A percentile compares a stretch with the other conserved stretches of the same genome.
phyloP scores from a whole-genome alignment of 768 basidiomycete genomes.

The Roridomyces roridus region DNA sequence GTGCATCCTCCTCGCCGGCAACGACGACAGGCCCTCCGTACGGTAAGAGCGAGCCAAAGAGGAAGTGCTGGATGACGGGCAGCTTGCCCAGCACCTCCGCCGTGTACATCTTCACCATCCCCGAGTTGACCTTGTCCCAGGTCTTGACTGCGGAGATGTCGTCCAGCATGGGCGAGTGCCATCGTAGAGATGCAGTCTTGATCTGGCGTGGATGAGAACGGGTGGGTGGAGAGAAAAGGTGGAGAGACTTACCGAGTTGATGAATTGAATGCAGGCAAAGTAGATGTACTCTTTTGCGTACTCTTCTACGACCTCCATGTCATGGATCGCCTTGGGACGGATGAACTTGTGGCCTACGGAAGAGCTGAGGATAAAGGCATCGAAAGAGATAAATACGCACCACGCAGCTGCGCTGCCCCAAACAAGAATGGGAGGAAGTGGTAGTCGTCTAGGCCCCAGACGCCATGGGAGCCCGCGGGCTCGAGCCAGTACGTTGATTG shows the following conservation, averaged over 20 bases:
- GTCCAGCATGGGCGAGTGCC: slow-evolving; percentile 99
- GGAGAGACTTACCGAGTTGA: slow-evolving; percentile 76
- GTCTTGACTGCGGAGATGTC: slow-evolving; percentile 95
- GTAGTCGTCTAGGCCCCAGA: slow-evolving; percentile 97
- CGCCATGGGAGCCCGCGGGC: slow-evolving; percentile 98
- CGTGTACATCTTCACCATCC: slow-evolving; percentile 98
- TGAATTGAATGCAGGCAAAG: slow-evolving; percentile 93
- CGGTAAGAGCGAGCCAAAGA: slow-evolving; percentile 83
- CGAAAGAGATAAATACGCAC: slow-evolving; percentile 33
- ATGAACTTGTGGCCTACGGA: slow-evolving; percentile 84
- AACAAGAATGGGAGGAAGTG: slow-evolving; percentile 94
- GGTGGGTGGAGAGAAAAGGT: neutral
- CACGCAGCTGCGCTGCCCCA: slow-evolving; percentile 80
- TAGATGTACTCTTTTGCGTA: slow-evolving; percentile 96
- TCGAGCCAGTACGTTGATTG: slow-evolving; percentile 98
- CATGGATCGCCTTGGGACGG: slow-evolving; percentile 91
- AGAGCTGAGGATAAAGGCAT: neutral
- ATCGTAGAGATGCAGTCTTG: slow-evolving; percentile 92
- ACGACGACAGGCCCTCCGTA: slow-evolving; percentile 67
- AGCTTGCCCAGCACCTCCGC: slow-evolving; percentile 96
- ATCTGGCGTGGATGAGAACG: slow-evolving; percentile 54
- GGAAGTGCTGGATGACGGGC: slow-evolving; percentile 95
- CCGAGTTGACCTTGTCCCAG: slow-evolving; percentile 96
- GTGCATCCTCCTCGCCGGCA: slow-evolving; percentile 40
- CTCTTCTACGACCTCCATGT: slow-evolving; percentile 89